These are phyloP conservation scores for Cymbopogon citratus DNA, from an alignment of 176 grass and related monocot genomes.

Conservation along the genomic window DNA sequence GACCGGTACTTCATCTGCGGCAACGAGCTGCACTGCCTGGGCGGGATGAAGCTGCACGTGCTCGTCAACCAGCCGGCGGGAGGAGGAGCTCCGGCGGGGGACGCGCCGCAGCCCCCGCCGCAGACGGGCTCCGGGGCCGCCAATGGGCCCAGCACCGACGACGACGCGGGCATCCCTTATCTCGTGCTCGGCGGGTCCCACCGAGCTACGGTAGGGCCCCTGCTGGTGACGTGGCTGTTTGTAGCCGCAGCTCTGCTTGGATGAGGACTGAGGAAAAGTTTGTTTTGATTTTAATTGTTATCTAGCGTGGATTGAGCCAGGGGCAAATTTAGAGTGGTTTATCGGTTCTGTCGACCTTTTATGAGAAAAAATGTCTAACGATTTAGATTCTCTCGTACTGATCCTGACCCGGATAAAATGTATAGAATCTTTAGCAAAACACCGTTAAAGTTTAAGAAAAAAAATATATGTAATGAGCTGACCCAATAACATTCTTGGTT, in stretches of 20 bases:
- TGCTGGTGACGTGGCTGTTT: conserved; percentile 34
- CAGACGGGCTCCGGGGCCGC: neutral
- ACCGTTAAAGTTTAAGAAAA: too few species aligned
- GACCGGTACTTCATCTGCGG: conserved; percentile 66
- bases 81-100: neutral
- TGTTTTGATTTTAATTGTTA: neutral
- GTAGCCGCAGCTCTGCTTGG: neutral
- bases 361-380: too few species aligned
- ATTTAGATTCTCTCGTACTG: too few species aligned
- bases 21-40: conserved; percentile 56
- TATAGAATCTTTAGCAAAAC: too few species aligned
- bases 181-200: conserved; percentile 30
- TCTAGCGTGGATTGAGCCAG: too few species aligned
- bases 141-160: conserved; percentile 14
- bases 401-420: too few species aligned
- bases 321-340: too few species aligned
- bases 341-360: too few species aligned
- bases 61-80: conserved; percentile 19
- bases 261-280: neutral
- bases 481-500: too few species aligned
- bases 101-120: neutral
- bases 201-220: neutral
- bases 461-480: too few species aligned
- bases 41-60: conserved; percentile 73
- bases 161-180: conserved; percentile 26